phyloP scores from a whole-genome alignment of 202 grass and related monocot genomes.

The Elaeis oleifera region DNA sequence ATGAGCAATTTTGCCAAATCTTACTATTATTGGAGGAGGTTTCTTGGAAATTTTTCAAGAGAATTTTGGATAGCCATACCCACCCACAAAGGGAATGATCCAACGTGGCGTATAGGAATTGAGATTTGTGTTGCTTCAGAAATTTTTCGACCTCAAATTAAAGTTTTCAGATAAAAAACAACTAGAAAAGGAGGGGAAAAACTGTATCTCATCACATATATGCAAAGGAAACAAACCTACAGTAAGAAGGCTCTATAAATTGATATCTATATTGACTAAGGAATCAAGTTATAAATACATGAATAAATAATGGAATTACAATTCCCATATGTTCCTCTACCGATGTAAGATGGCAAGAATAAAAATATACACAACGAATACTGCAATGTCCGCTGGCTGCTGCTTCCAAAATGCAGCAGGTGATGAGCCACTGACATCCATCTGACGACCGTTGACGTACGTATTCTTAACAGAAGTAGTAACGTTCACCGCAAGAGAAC shows the following conservation, averaged over 20 bases:
- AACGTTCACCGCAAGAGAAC: slow-evolving; percentile 73
- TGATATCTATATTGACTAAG: background rate
- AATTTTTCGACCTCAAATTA: too few species aligned
- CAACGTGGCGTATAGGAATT: too few species aligned
- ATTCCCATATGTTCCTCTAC: slow-evolving; percentile 36
- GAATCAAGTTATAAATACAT: slow-evolving; percentile 20
- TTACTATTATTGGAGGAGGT: too few species aligned
- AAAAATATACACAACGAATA: slow-evolving; percentile 47
- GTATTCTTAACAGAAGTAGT: slow-evolving; percentile 76
- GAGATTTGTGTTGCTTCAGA: too few species aligned
- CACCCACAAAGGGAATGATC: too few species aligned
- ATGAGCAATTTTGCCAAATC: too few species aligned
- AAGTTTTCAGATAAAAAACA: background rate
- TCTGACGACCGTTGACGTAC: slow-evolving; percentile 64
- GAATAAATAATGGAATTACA: slow-evolving; percentile 74
- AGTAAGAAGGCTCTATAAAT: slow-evolving; percentile 2
- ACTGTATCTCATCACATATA: background rate
- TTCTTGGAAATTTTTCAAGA: too few species aligned
- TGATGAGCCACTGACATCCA: slow-evolving; percentile 42
- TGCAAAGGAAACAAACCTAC: background rate
- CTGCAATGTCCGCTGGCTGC: slow-evolving; percentile 26
- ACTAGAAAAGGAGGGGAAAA: background rate
- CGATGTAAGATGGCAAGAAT: slow-evolving; percentile 39
- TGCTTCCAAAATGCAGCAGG: slow-evolving; percentile 10
- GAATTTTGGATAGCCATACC: too few species aligned